Conservation (phyloP, 2,329 filamentous ascomycete genomes). For the Xylariaceae sp. region DNA sequence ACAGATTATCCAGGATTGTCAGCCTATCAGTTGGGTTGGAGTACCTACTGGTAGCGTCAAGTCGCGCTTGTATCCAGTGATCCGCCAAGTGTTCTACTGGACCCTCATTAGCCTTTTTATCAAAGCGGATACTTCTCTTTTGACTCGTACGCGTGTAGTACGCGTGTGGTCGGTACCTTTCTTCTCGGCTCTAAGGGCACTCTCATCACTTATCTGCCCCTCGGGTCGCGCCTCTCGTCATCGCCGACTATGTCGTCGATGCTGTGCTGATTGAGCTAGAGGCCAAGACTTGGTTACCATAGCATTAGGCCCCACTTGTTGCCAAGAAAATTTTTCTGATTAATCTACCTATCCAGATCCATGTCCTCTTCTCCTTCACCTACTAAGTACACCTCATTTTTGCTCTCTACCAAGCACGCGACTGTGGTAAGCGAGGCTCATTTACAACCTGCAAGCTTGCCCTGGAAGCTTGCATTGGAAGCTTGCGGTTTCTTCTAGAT, state of each 20-base stretch:
- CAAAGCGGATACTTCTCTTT: background rate
- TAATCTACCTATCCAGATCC: slow-evolving; percentile 1
- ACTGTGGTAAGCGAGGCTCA: slow-evolving; percentile 1
- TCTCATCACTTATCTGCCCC: background rate
- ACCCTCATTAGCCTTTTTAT: background rate
- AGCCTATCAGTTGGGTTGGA: background rate
- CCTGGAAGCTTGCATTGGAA: background rate
- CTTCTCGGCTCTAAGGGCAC: background rate
- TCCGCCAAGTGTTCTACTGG: background rate
- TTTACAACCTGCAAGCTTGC: background rate
- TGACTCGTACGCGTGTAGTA: background rate
- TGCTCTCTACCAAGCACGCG: background rate
- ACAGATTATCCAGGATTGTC: background rate
- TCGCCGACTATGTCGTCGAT: slow-evolving; percentile 11
- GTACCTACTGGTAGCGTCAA: background rate
- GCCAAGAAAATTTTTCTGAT: background rate
- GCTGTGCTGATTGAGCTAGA: background rate
- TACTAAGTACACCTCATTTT: slow-evolving; percentile 1
- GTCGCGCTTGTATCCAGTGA: background rate
- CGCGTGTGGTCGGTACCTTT: background rate
- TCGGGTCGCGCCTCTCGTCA: background rate
- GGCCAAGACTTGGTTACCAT: slow-evolving; percentile 3
- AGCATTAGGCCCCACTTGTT: background rate
- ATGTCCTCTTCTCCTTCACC: slow-evolving; percentile 3
- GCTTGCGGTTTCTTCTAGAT: background rate